These are phyloP conservation scores for Phytopythium aichiense DNA, from an alignment of 352 stramenopile species.

Conservation along the genomic window DNA sequence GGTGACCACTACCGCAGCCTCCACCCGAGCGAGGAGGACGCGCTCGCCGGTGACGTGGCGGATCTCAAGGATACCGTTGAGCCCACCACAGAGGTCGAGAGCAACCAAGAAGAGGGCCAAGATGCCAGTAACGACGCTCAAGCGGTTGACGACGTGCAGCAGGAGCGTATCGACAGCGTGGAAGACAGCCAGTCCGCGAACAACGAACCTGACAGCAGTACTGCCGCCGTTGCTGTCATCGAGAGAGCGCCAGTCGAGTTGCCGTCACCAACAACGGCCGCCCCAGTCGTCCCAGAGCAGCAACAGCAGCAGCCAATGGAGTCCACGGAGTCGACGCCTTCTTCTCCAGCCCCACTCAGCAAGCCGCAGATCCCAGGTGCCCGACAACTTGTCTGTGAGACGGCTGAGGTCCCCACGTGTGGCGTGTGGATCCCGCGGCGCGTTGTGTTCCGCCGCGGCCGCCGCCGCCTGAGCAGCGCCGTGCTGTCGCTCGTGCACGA, in stretches of 20 bases:
- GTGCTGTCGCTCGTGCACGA: constrained; percentile 25
- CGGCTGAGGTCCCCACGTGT: constrained; percentile 12
- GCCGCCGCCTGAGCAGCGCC: constrained; percentile 17
- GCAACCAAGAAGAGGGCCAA: not conserved
- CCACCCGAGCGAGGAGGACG: constrained; percentile 17
- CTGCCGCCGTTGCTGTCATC: not conserved
- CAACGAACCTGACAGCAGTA: not conserved
- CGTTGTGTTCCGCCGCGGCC: constrained; percentile 29
- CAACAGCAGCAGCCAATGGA: not conserved
- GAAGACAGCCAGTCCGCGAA: not conserved
- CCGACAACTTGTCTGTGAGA: not conserved
- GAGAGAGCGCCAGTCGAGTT: not conserved
- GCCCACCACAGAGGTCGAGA: not conserved
- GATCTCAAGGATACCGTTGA: not conserved
- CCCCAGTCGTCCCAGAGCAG: not conserved
- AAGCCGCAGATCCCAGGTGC: not conserved
- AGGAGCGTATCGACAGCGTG: not conserved
- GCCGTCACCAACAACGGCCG: not conserved
- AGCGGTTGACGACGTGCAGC: not conserved
- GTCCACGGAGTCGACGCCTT: not conserved
- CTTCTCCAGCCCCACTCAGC: not conserved
- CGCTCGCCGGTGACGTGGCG: constrained; percentile 5
- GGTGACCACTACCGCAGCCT: constrained; percentile 55
- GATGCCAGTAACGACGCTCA: not conserved
- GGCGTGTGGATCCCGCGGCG: constrained; percentile 29